Conservation (phyloP, 129 eudicot species). For the Kitagawia praeruptora region DNA sequence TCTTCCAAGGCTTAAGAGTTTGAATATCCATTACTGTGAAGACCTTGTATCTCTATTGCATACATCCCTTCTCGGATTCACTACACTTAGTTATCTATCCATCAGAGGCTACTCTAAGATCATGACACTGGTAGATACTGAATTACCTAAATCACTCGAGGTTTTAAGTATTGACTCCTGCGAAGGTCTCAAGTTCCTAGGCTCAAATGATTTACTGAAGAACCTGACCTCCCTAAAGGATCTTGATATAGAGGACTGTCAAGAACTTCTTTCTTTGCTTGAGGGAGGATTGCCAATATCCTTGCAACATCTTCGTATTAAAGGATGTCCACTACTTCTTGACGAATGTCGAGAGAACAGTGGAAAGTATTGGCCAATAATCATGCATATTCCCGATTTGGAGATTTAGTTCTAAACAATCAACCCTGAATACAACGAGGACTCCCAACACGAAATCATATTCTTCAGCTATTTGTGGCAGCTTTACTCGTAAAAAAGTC, state of each 20-base stretch:
- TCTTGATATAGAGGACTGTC: conserved; percentile 19
- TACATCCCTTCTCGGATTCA: background rate
- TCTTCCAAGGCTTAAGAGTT: conserved; percentile 16
- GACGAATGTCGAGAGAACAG: background rate
- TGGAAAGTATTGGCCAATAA: conserved; percentile 1
- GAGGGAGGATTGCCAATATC: conserved; percentile 2
- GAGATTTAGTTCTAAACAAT: background rate
- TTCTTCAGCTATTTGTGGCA: background rate
- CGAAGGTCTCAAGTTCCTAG: conserved; percentile 6
- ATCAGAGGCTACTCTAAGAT: conserved; percentile 11
- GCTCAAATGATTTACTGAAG: conserved; percentile 5
- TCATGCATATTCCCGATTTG: background rate
- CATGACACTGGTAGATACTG: background rate
- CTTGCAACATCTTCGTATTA: background rate
- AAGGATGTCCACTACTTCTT: conserved; percentile 1
- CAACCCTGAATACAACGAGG: background rate
- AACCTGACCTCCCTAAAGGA: conserved; percentile 18
- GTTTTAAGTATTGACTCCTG: conserved; percentile 12
- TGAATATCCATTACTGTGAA: conserved; percentile 5
- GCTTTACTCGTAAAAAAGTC: background rate
- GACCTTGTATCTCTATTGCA: conserved; percentile 1
- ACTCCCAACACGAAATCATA: background rate
- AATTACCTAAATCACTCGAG: conserved; percentile 9
- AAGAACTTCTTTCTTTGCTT: conserved; percentile 3
- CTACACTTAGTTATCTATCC: background rate